phyloP scores from a whole-genome alignment of 1,284 basidiomycete species.

The Mycosarcoma maydis region DNA sequence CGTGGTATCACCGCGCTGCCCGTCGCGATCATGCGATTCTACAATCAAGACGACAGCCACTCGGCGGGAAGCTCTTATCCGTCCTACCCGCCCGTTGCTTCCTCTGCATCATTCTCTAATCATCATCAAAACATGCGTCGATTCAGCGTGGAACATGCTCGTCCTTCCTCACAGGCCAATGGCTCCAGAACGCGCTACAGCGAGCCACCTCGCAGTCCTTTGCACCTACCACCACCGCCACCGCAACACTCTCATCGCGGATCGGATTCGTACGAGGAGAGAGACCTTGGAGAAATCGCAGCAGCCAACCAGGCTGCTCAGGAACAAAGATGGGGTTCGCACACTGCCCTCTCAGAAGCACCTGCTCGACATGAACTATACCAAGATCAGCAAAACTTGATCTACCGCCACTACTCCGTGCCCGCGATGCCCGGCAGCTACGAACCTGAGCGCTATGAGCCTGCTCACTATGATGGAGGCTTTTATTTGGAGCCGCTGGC shows the following conservation, averaged over 20 bases:
- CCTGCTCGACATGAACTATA: conserved; percentile 25
- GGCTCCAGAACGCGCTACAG: conserved; percentile 16
- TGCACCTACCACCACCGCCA: not conserved
- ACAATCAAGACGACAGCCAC: conserved; percentile 8
- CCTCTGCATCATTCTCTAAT: conserved; percentile 24
- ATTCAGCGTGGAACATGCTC: conserved; percentile 13
- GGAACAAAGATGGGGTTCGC: conserved; percentile 37
- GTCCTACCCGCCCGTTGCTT: conserved; percentile 31
- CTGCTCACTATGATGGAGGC: conserved; percentile 28
- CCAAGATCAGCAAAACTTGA: conserved; percentile 4
- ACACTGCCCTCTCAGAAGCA: conserved; percentile 36
- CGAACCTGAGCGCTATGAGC: conserved; percentile 20
- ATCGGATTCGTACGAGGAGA: conserved; percentile 51
- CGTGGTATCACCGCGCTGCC: not conserved
- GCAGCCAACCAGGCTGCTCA: conserved; percentile 44
- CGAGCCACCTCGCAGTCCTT: conserved; percentile 24
- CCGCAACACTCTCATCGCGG: conserved; percentile 15
- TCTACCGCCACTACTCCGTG: conserved; percentile 14
- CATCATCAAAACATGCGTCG: conserved; percentile 6
- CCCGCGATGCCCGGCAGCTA: conserved; percentile 17
- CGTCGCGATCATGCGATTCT: conserved; percentile 3
- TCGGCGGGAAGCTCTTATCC: conserved; percentile 16
- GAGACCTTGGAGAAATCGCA: conserved; percentile 42
- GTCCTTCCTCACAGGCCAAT: conserved; percentile 20
- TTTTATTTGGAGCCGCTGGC: conserved; percentile 30